Evolutionary conservation across 768 basidiomycete genomes (phyloP).

Genomic region (Gloeopeniophorella convolvens): DNA sequence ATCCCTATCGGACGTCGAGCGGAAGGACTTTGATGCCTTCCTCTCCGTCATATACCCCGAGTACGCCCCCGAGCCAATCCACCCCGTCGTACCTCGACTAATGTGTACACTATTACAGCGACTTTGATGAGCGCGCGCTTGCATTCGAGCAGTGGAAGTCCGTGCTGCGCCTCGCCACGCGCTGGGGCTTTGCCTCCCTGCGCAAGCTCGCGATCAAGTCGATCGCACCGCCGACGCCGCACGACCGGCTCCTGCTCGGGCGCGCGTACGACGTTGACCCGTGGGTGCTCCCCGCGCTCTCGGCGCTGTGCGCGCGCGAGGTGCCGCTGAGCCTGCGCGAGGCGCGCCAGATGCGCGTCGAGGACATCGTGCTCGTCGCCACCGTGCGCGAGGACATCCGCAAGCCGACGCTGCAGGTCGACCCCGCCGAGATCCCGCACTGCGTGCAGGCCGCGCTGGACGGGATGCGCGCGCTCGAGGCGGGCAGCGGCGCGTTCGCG

Average conservation of each 20-base stretch:
- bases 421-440: conserved; percentile 2
- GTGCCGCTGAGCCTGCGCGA: conserved; percentile 6
- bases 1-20: conserved; percentile 2
- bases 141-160: conserved; percentile 26
- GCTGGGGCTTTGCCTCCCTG: conserved; percentile 28
- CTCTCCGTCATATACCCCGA: conserved; percentile 19
- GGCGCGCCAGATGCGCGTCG: conserved; percentile 7
- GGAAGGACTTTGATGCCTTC: conserved; percentile 15
- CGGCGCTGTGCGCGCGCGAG: conserved; percentile 11
- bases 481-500: not conserved
- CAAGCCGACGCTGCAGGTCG: not conserved
- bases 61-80: conserved; percentile 2
- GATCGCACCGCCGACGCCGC: conserved; percentile 9
- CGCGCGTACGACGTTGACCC: conserved; percentile 13
- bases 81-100: not conserved
- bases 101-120: not conserved
- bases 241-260: conserved; percentile 15
- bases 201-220: conserved; percentile 20
- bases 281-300: conserved; percentile 15
- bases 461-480: not conserved
- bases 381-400: conserved; percentile 17
- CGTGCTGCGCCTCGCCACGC: conserved; percentile 25
- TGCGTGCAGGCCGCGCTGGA: not conserved
- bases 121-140: conserved; percentile 6
- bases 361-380: conserved; percentile 14